Conservation (phyloP, 345 rosid genomes). For the Eucalyptus regnans region DNA sequence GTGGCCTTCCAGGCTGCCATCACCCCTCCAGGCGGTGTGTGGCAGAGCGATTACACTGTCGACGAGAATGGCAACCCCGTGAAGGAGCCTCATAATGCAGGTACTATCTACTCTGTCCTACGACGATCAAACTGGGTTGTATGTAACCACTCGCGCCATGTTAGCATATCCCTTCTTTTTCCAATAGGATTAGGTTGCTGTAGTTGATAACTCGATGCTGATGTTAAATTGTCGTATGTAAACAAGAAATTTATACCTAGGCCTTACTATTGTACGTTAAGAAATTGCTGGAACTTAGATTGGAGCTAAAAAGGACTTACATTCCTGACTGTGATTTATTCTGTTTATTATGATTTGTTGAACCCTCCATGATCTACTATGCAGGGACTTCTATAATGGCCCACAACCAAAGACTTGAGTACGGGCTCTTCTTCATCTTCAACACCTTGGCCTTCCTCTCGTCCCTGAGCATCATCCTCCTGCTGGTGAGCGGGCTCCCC, state of each 20-base stretch:
- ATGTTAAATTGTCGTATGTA: neutral
- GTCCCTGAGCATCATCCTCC: conserved; percentile 15
- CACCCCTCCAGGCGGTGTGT: conserved; percentile 14
- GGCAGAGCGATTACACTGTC: neutral
- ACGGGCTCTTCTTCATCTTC: conserved; percentile 10
- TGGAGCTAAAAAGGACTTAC: neutral
- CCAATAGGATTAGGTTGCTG: neutral
- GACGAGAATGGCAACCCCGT: neutral
- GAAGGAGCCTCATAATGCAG: neutral
- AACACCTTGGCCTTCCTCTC: conserved; percentile 12
- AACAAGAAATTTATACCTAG: neutral
- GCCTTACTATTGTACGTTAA: neutral
- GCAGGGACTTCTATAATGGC: conserved; percentile 13
- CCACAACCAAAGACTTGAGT: neutral
- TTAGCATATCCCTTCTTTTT: neutral
- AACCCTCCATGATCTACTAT: neutral
- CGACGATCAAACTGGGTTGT: neutral
- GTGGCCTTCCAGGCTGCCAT: conserved; percentile 19
- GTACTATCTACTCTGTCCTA: neutral
- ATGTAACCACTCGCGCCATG: neutral
- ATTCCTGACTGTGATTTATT: neutral
- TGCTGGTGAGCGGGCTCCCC: conserved; percentile 11
- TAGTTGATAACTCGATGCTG: neutral
- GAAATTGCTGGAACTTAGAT: neutral
- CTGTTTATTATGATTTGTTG: neutral